phyloP scores from a whole-genome alignment of 2,329 filamentous ascomycete species.

The Xylariomycetidae sp. region DNA sequence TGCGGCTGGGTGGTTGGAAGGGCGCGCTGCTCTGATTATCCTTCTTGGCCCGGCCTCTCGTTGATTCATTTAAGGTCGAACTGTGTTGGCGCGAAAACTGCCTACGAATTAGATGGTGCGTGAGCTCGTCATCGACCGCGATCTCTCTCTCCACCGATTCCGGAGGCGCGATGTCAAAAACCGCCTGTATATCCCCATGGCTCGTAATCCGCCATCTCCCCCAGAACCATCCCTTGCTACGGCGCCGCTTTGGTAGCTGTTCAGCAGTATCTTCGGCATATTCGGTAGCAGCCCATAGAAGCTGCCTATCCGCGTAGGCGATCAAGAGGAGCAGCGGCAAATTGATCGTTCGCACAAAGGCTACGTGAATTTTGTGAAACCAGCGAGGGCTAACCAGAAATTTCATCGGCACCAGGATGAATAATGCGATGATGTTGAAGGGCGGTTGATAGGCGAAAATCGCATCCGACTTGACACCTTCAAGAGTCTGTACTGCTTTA shows the following conservation, averaged over 20 bases:
- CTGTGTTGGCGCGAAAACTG: conserved; percentile 48
- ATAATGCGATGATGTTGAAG: conserved; percentile 75
- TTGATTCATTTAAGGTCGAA: conserved; percentile 21
- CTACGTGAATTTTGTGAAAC: conserved; percentile 89
- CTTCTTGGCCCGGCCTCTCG: conserved; percentile 5
- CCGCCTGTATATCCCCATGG: conserved; percentile 66
- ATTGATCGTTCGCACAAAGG: conserved; percentile 69
- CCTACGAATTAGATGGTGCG: conserved; percentile 51
- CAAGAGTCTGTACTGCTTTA: conserved; percentile 73
- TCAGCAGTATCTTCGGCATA: conserved; percentile 21
- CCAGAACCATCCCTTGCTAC: conserved; percentile 51
- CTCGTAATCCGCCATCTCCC: conserved; percentile 64
- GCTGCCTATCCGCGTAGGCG: conserved; percentile 63
- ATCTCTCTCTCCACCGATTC: conserved; percentile 54
- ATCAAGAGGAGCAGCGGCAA: conserved; percentile 70
- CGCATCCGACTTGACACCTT: conserved; percentile 80
- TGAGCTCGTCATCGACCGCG: conserved; percentile 54
- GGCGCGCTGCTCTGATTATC: no score
- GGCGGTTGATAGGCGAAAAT: conserved; percentile 80
- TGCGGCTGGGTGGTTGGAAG: conserved; percentile 34
- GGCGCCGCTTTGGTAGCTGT: conserved; percentile 18
- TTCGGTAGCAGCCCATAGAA: conserved; percentile 52
- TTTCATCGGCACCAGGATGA: conserved; percentile 71
- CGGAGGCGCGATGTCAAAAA: conserved; percentile 68
- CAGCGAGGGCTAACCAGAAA: conserved; percentile 74